Conservation (phyloP, 371 early-diverging fungal genomes). For the Mucor mucedo region DNA sequence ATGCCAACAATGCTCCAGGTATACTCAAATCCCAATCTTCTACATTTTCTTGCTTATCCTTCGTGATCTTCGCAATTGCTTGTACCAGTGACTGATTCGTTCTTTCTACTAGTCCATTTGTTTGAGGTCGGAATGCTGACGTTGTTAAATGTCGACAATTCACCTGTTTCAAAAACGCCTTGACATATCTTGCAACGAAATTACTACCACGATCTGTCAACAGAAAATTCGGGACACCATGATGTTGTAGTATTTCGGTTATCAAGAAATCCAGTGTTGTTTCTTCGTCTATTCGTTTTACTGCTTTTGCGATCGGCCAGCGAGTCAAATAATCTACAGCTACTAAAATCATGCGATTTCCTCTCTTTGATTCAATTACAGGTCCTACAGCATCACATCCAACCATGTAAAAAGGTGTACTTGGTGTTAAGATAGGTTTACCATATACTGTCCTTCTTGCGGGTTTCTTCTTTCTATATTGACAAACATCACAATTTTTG, state of each 20-base stretch:
- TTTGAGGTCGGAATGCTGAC: slow-evolving; percentile 34
- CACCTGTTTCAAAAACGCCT: slow-evolving; percentile 16
- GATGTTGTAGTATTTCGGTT: slow-evolving; percentile 10
- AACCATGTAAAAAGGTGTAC: slow-evolving; percentile 25
- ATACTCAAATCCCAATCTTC: slow-evolving; percentile 21
- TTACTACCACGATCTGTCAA: slow-evolving; percentile 29
- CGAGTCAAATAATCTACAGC: slow-evolving; percentile 24
- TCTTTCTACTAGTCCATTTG: slow-evolving; percentile 40
- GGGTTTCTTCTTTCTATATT: slow-evolving; percentile 11
- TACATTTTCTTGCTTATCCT: slow-evolving; percentile 2
- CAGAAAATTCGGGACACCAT: slow-evolving; percentile 18
- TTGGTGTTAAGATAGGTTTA: slow-evolving; percentile 14
- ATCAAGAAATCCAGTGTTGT: slow-evolving; percentile 24
- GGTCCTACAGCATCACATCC: slow-evolving; percentile 33
- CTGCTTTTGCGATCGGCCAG: slow-evolving; percentile 23
- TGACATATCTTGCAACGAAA: slow-evolving; percentile 17
- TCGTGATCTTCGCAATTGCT: slow-evolving; percentile 20
- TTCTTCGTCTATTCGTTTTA: slow-evolving; percentile 21
- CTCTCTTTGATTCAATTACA: not conserved
- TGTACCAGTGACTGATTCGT: slow-evolving; percentile 26
- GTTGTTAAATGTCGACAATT: slow-evolving; percentile 19
- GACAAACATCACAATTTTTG: slow-evolving; percentile 13
- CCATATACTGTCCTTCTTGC: slow-evolving; percentile 8
- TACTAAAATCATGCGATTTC: slow-evolving; percentile 12
- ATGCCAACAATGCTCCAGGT: slow-evolving; percentile 13